Base-by-base conservation (phyloP, 2,329 filamentous ascomycete species). In the Aspergillus fumigatiaffinis region DNA sequence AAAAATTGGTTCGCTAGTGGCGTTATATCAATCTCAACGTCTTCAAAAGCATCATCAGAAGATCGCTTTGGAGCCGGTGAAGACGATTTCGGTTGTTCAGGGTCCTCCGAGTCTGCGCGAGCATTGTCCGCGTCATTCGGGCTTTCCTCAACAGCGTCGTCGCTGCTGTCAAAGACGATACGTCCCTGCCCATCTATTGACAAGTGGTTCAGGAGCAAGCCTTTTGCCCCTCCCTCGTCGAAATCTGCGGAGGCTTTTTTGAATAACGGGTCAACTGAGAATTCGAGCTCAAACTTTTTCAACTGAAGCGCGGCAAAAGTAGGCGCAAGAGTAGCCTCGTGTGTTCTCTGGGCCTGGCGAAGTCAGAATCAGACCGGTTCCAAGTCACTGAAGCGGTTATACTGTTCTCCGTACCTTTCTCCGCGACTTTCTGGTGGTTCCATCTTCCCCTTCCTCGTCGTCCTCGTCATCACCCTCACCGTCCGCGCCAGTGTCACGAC, bases 181-280 rank as follows among this genome's bases (percentile, higher is more conserved):
- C 93, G 86, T 46, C 94, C 94, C 62, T 91, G 86, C 1, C 86
- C 85, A 73, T 99, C 94, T 63, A 99, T 97, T 70, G 93, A 91
- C n/a, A 99, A 81, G 74, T 99, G 93, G 70, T 99, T 99, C 32
- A 99, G 82, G 21, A 99, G 81, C 46, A 99, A 81, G 21, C 94
- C 94, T 75, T 97, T 99, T 56, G 94, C 94, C 56, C 94, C 94
- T 21, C 94, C 94, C 77, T 99, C 94, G 71, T 99, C 94, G 64
- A 99, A 99, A 77, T 99, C 94, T 47, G 94, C 94, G 5, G 93
- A 96, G 0, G 93, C 93, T 71, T 99, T 99, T 71, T 99, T 99
- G 83, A 99, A 99, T n/a, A 99, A 78, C 2, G 94, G 94, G 70
- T 99, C 94, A 4, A 99, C 93, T 0, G 92, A 87, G 64, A 99